Evolutionary conservation across 2,329 filamentous ascomycete genomes (phyloP).

Genomic region (Hypoxylon sp.): DNA sequence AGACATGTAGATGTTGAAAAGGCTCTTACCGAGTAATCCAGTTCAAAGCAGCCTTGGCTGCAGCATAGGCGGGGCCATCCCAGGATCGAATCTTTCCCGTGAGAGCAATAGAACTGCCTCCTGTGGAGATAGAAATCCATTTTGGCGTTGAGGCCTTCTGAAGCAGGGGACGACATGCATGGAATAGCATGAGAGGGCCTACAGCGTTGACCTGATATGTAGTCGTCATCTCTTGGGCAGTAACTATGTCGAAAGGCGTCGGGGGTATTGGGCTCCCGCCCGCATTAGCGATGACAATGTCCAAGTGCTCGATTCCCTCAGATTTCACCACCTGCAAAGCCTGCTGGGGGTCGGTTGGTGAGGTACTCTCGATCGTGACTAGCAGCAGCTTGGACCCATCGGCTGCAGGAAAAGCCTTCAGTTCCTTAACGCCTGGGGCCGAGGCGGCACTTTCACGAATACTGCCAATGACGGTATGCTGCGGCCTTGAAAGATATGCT

Average conservation of each 20-base stretch:
- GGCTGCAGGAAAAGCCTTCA: slow-evolving; percentile 49
- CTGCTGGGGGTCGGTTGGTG: slow-evolving; percentile 48
- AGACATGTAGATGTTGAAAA: slow-evolving; percentile 4
- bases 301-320: slow-evolving; percentile 53
- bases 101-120: slow-evolving; percentile 47
- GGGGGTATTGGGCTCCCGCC: slow-evolving; percentile 48
- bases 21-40: slow-evolving; percentile 50
- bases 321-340: slow-evolving; percentile 49
- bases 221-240: slow-evolving; percentile 47
- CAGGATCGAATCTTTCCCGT: slow-evolving; percentile 39
- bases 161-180: slow-evolving; percentile 54
- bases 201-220: slow-evolving; percentile 52
- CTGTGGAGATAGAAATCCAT: slow-evolving; percentile 53
- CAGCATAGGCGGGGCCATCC: slow-evolving; percentile 49
- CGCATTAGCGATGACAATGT: slow-evolving; percentile 58
- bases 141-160: slow-evolving; percentile 52
- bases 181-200: slow-evolving; percentile 53
- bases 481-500: slow-evolving; percentile 55
- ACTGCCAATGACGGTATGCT: slow-evolving; percentile 59
- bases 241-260: slow-evolving; percentile 52
- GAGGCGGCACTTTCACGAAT: slow-evolving; percentile 52
- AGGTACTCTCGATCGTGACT: slow-evolving; percentile 53
- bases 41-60: slow-evolving; percentile 54
- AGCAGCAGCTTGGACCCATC: slow-evolving; percentile 52
- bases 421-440: slow-evolving; percentile 46